Base-by-base conservation (phyloP, 176 grass and related monocot species). In the Carex myosuroides region DNA sequence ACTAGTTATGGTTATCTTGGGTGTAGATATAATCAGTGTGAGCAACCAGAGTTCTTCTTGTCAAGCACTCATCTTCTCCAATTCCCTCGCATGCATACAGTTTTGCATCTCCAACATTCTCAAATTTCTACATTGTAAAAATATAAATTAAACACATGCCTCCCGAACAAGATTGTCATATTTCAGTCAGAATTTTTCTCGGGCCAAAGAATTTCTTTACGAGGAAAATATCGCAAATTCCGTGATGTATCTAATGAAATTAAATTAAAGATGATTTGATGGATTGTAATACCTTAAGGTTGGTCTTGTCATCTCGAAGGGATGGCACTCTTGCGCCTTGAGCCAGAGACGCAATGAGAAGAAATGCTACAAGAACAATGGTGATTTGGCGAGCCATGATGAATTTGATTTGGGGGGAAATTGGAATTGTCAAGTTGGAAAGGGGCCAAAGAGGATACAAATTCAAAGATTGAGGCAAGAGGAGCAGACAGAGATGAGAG, bases 1-100 rank as follows among this genome's bases (percentile, higher is more conserved):
- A 59, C 59, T 85, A 85, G 22, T 85, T 81, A n/a, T 89, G 64
- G 1, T 61, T 42, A 16, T 54, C 80, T 62, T 86, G 84, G 9
- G 70, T 84, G 52, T 88, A 88, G 70, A 88, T 88, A 63, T 88
- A 88, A 83, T 88, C 87, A 57, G 65, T 44, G 39, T 88, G 81
- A 67, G 87, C 81, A 13, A 75, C 26, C 8, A 87, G 86, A 30
- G 80, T 65, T 65, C 85, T 82, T 73, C 42, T 59, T 26, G n/a
- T 59, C 29, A 66, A 30, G 56, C 86, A 87, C 0, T 82, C 87
- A 0, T 81, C 87, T 46, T 85, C 77, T 14, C 57, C 20, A 44
- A 60, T 6, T 48, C 79, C 86, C 6, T 82, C 83, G 4, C 83
- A 85, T 76, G 21, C 64, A 33, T 76, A 44, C 35, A 50, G 1